Conservation (phyloP, 768 basidiomycete genomes). For the Harrya chromipes region DNA sequence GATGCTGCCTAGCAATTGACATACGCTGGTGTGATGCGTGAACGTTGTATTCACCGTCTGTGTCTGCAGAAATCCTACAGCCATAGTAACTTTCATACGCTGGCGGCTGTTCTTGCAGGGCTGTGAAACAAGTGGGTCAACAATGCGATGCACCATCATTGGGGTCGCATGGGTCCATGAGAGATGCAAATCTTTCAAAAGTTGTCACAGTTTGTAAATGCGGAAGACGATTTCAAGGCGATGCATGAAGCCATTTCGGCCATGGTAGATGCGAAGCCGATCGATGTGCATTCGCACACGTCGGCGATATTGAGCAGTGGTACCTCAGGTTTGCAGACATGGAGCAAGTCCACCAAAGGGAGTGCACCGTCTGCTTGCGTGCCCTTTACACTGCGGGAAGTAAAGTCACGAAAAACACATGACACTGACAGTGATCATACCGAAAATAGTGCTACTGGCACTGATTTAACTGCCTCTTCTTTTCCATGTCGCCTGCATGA, state of each 20-base stretch:
- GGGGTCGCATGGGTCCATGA: conserved; percentile 63
- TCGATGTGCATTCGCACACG: conserved; percentile 52
- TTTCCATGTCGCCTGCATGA: too few species aligned
- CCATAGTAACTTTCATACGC: conserved; percentile 71
- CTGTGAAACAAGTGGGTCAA: conserved; percentile 67
- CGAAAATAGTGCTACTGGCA: too few species aligned
- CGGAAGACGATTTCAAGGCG: conserved; percentile 67
- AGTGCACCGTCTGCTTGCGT: conserved; percentile 59
- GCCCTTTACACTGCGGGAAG: conserved; percentile 64
- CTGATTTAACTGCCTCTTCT: too few species aligned
- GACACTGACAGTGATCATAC: too few species aligned
- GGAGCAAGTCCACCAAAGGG: conserved; percentile 38
- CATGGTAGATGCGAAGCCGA: conserved; percentile 63
- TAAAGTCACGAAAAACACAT: too few species aligned
- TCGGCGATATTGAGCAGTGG: conserved; percentile 49
- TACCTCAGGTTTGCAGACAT: conserved; percentile 38
- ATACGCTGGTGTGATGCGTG: conserved; percentile 35
- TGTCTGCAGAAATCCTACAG: conserved; percentile 69
- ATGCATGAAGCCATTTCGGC: conserved; percentile 64
- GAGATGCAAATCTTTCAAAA: conserved; percentile 74
- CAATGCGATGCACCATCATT: conserved; percentile 62
- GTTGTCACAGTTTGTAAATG: conserved; percentile 62
- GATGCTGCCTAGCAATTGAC: conserved; percentile 63
- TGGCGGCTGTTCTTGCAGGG: conserved; percentile 78
- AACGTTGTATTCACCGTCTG: background rate